Conservation (phyloP, 2,329 filamentous ascomycete genomes). For the Conoideocrella luteorostrata region DNA sequence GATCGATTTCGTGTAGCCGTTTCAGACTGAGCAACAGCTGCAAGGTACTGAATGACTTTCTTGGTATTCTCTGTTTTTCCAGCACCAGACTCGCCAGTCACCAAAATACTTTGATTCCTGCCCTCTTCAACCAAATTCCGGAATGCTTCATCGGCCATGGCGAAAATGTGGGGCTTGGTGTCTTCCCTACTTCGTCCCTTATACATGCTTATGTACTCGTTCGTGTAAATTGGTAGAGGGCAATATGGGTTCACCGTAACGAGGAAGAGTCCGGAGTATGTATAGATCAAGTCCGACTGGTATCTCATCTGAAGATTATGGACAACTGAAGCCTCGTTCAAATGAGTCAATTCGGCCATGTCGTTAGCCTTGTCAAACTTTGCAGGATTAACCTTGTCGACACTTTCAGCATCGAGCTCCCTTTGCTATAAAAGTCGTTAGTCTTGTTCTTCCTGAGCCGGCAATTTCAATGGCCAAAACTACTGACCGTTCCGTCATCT, state of each 20-base stretch:
- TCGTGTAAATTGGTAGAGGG: constrained; percentile 86
- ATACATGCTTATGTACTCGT: constrained; percentile 98
- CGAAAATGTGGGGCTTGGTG: constrained; percentile 94
- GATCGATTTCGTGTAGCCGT: constrained; percentile 56
- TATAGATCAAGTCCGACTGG: constrained; percentile 94
- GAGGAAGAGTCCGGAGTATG: constrained; percentile 93
- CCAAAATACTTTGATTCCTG: constrained; percentile 92
- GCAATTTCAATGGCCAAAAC: no score
- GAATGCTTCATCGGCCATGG: constrained; percentile 95
- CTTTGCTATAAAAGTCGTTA: constrained; percentile 57
- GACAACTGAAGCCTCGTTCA: constrained; percentile 96
- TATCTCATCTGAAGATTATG: constrained; percentile 96
- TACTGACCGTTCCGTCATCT: constrained; percentile 78
- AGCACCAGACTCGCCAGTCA: constrained; percentile 95
- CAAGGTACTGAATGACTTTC: constrained; percentile 97
- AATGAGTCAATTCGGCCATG: constrained; percentile 96
- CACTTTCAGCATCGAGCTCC: constrained; percentile 75
- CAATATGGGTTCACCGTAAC: constrained; percentile 98
- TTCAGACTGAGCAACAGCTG: constrained; percentile 84
- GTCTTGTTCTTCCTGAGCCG: not conserved
- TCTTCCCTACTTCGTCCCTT: constrained; percentile 86
- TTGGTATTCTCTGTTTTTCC: constrained; percentile 99
- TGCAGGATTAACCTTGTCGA: constrained; percentile 98
- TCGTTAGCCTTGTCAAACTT: constrained; percentile 99
- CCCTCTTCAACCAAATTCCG: constrained; percentile 92